A percentile compares a stretch with the other conserved stretches of the same genome.
phyloP scores from a whole-genome alignment of 345 rosid genomes.

The Euclidium syriacum region DNA sequence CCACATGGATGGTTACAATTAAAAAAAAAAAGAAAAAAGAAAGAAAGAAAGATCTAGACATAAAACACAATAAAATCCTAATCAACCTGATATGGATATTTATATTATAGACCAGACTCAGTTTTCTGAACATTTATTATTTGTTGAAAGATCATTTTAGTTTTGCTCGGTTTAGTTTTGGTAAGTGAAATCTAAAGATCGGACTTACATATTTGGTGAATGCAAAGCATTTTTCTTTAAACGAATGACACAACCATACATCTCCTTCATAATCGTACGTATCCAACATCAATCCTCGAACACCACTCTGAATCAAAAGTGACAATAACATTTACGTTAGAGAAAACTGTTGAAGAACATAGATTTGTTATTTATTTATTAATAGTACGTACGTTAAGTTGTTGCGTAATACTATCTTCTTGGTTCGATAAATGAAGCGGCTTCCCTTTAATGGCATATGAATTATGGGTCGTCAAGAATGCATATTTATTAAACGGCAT shows the following conservation, averaged over 20 bases:
- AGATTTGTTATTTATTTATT: neutral
- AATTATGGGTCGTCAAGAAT: slow-evolving; percentile 57
- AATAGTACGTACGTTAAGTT: slow-evolving; percentile 43
- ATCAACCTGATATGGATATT: no score
- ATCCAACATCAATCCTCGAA: slow-evolving; percentile 60
- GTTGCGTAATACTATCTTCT: slow-evolving; percentile 58
- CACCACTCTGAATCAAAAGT: slow-evolving; percentile 43
- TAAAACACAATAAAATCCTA: no score
- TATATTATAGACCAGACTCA: no score
- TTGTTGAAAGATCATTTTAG: neutral
- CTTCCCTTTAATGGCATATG: slow-evolving; percentile 43
- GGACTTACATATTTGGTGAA: slow-evolving; percentile 49
- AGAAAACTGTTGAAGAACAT: neutral
- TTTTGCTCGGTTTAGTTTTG: neutral
- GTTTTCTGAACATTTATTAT: no score
- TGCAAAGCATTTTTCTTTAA: slow-evolving; percentile 37
- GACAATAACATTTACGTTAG: neutral
- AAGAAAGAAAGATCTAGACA: no score
- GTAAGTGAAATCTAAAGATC: neutral
- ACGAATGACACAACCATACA: slow-evolving; percentile 64
- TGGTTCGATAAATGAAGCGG: slow-evolving; percentile 51
- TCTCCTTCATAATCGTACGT: slow-evolving; percentile 52
- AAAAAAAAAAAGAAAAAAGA: no score
- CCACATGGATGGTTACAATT: no score
- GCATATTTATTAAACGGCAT: slow-evolving; percentile 55